These are phyloP conservation scores for Yarrowia keelungensis DNA, from an alignment of 805 yeast genomes.

Conservation along the genomic window DNA sequence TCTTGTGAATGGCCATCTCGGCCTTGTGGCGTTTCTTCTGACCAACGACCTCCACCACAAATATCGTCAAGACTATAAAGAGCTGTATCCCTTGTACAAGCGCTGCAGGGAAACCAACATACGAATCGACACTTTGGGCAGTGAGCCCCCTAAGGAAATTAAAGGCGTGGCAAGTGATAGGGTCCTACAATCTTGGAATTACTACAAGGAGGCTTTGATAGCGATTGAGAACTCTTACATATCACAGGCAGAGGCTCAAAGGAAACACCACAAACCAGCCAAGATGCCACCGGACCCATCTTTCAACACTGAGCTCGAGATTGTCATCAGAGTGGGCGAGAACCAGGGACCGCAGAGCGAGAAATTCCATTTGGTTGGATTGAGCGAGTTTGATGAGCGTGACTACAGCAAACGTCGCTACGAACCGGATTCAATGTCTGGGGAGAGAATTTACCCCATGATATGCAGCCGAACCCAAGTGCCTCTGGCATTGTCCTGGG, in stretches of 20 bases:
- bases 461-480: constrained; percentile 56
- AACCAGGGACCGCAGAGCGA: neutral
- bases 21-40: constrained; percentile 17
- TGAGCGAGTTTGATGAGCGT: neutral
- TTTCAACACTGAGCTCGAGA: neutral
- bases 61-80: too few relatives aligned
- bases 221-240: neutral
- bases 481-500: constrained; percentile 92
- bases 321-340: neutral
- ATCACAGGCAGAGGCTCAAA: neutral
- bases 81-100: neutral
- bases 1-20: constrained; percentile 20
- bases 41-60: neutral
- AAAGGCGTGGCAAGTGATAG: neutral
- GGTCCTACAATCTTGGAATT: neutral
- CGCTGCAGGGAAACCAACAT: neutral
- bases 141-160: neutral
- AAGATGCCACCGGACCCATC: neutral
- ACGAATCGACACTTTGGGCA: neutral
- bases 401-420: neutral
- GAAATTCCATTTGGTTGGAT: neutral
- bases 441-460: neutral
- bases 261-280: neutral
- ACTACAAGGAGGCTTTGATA: neutral
- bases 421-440: too few relatives aligned